phyloP scores from a whole-genome alignment of 129 eudicot genomes.

The Tagetes erecta region DNA sequence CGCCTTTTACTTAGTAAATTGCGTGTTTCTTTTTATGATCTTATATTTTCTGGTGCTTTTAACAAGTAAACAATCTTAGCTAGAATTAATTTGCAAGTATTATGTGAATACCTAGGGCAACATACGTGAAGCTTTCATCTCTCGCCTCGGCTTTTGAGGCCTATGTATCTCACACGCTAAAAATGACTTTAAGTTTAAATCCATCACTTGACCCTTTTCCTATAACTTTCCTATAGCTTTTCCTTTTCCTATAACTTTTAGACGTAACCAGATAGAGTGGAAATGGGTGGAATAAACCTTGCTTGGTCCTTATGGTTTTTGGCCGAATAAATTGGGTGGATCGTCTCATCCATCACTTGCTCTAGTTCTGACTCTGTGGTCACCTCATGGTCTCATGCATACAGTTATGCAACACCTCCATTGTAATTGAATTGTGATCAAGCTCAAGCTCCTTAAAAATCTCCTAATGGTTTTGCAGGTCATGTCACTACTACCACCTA shows the following conservation, averaged over 20 bases:
- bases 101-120: no score
- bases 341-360: not conserved
- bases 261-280: no score
- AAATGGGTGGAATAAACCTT: no score
- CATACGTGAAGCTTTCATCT: not conserved
- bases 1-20: no score
- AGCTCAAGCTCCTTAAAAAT: not conserved
- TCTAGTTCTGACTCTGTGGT: not conserved
- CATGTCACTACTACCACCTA: not conserved
- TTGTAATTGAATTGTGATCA: not conserved
- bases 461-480: not conserved
- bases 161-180: not conserved
- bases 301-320: no score
- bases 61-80: no score
- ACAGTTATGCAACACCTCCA: not conserved
- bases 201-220: not conserved
- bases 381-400: not conserved
- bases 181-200: slow-evolving; percentile 2
- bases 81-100: no score
- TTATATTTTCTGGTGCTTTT: no score
- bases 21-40: no score
- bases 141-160: not conserved
- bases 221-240: not conserved
- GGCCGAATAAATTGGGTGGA: no score
- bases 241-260: not conserved